Conservation (phyloP, 352 stramenopile genomes). For the Pythium inflatum region DNA sequence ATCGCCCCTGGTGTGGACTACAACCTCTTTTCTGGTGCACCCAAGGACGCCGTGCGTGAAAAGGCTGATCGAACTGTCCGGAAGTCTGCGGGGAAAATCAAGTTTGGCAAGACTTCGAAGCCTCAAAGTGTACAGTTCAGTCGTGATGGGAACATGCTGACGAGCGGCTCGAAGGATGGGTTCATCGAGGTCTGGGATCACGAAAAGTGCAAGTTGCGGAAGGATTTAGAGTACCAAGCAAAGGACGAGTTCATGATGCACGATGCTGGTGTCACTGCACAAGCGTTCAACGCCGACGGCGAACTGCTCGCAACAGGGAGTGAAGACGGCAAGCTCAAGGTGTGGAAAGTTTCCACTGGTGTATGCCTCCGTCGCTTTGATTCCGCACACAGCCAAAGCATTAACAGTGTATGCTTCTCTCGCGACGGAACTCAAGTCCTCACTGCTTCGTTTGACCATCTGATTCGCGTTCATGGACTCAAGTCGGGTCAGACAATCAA, state of each 20-base stretch:
- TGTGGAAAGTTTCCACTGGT: conserved; percentile 93
- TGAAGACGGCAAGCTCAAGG: conserved; percentile 86
- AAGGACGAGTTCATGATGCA: conserved; percentile 95
- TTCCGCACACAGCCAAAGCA: conserved; percentile 72
- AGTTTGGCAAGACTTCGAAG: conserved; percentile 86
- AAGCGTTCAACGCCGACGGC: conserved; percentile 88
- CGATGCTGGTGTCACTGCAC: conserved; percentile 81
- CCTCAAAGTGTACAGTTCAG: conserved; percentile 89
- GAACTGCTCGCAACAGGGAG: conserved; percentile 89
- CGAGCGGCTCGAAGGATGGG: conserved; percentile 94
- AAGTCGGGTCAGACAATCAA: conserved; percentile 92
- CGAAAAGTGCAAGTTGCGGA: conserved; percentile 88
- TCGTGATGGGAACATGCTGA: conserved; percentile 85
- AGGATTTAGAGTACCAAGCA: conserved; percentile 94
- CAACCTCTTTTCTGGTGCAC: conserved; percentile 80
- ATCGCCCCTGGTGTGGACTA: conserved; percentile 66
- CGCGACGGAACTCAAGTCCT: conserved; percentile 90
- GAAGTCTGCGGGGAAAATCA: conserved; percentile 83
- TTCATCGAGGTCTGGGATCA: conserved; percentile 95
- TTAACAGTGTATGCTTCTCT: conserved; percentile 91
- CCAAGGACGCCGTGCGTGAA: conserved; percentile 61
- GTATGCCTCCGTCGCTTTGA: conserved; percentile 91
- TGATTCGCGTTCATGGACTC: conserved; percentile 93
- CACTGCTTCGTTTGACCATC: conserved; percentile 88
- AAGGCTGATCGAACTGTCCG: conserved; percentile 64